phyloP scores from a whole-genome alignment of 768 basidiomycete species.

The Leucosporidium scottii region DNA sequence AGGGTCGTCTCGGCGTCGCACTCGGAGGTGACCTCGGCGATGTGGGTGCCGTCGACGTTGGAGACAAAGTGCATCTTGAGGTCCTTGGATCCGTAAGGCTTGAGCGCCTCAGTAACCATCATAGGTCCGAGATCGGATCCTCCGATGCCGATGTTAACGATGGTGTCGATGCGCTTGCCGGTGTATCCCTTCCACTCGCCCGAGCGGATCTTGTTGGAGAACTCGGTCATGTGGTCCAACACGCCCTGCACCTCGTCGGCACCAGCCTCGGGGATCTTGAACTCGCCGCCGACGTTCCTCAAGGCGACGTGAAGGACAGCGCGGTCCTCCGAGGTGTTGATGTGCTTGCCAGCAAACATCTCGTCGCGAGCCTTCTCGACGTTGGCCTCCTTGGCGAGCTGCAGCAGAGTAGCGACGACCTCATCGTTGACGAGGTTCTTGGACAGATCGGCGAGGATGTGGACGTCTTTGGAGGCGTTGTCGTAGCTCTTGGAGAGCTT shows the following conservation, averaged over 20 bases:
- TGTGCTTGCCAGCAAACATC: conserved; percentile 94
- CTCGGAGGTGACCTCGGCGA: conserved; percentile 72
- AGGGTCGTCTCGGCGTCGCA: conserved; percentile 88
- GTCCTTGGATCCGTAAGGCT: conserved; percentile 82
- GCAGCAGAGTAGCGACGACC: conserved; percentile 67
- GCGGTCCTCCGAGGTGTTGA: conserved; percentile 97
- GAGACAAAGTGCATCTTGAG: conserved; percentile 82
- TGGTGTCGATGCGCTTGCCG: conserved; percentile 83
- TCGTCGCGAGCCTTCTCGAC: conserved; percentile 77
- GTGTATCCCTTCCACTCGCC: conserved; percentile 97
- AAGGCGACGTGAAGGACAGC: conserved; percentile 93
- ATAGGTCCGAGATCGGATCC: conserved; percentile 97
- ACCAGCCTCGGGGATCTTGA: conserved; percentile 70
- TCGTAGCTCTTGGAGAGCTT: conserved; percentile 75
- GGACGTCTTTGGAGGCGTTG: conserved; percentile 53
- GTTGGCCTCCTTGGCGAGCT: conserved; percentile 74
- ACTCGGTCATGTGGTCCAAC: conserved; percentile 82
- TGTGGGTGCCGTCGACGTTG: conserved; percentile 97
- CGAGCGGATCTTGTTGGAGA: conserved; percentile 72
- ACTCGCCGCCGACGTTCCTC: conserved; percentile 60
- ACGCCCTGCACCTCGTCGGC: conserved; percentile 75
- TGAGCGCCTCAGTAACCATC: conserved; percentile 98
- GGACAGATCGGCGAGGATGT: conserved; percentile 89
- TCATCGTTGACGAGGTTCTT: conserved; percentile 90
- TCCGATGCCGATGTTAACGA: conserved; percentile 99